These are phyloP conservation scores for Mycena floridula DNA, from an alignment of 768 basidiomycete species.

Conservation along the genomic window DNA sequence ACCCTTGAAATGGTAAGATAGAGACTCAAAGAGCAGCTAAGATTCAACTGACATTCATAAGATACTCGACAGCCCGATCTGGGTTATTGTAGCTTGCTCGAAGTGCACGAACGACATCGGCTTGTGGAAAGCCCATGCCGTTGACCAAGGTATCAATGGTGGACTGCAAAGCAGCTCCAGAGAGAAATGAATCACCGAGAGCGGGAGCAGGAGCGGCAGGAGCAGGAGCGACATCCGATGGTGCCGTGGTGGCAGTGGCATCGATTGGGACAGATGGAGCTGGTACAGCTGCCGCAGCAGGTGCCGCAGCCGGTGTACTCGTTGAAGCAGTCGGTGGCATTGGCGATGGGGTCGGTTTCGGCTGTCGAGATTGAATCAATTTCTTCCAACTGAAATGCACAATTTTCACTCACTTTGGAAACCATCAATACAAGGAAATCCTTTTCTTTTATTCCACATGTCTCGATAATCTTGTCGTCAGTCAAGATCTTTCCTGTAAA, in stretches of 20 bases:
- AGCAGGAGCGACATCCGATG: constrained; percentile 26
- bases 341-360: constrained; percentile 43
- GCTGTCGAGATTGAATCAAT: constrained; percentile 27
- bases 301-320: constrained; percentile 22
- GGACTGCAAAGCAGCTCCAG: constrained; percentile 68
- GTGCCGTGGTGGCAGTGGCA: constrained; percentile 25
- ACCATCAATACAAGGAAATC: constrained; percentile 99
- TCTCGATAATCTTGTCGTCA: constrained; percentile 83
- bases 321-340: constrained; percentile 24
- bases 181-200: constrained; percentile 62
- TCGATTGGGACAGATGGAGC: too few relatives aligned
- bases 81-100: constrained; percentile 97
- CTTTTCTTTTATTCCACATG: constrained; percentile 94
- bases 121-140: constrained; percentile 84
- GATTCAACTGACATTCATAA: constrained; percentile 68
- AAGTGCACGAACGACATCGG: constrained; percentile 79
- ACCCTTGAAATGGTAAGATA: constrained; percentile 43
- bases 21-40: constrained; percentile 2
- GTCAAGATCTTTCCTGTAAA: constrained; percentile 80
- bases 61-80: constrained; percentile 96
- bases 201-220: constrained; percentile 29
- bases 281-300: constrained; percentile 13
- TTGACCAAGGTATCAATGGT: constrained; percentile 82
- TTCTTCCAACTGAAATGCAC: constrained; percentile 2
- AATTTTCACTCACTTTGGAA: constrained; percentile 63